Percentiles rank a stretch among this genome's conserved stretches.
These are phyloP conservation scores for Xylaria cubensis DNA, from an alignment of 495 filamentous ascomycete genomes.

Conservation along the genomic window DNA sequence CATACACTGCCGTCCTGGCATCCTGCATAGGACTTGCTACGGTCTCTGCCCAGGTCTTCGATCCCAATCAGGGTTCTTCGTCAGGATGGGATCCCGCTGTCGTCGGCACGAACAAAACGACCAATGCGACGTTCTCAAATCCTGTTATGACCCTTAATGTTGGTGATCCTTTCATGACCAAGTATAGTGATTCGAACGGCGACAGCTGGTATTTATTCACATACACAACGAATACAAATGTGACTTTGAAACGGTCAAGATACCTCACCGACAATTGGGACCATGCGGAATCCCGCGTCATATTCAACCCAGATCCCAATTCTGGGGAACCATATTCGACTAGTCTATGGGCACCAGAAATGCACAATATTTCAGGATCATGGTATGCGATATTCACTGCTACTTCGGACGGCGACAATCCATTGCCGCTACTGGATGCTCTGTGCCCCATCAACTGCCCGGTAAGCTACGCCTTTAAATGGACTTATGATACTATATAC, in stretches of 20 bases:
- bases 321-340: slow-evolving; percentile 50
- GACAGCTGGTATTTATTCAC: slow-evolving; percentile 46
- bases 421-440: slow-evolving; percentile 39
- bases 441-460: slow-evolving; percentile 47
- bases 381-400: slow-evolving; percentile 63
- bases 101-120: slow-evolving; percentile 42
- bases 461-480: slow-evolving; percentile 24
- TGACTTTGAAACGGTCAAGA: slow-evolving; percentile 43
- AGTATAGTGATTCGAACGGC: slow-evolving; percentile 34
- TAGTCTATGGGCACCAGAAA: slow-evolving; percentile 58
- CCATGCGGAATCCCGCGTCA: slow-evolving; percentile 46
- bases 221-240: slow-evolving; percentile 40
- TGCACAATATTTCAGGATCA: slow-evolving; percentile 50
- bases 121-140: slow-evolving; percentile 44
- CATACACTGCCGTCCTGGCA: slow-evolving; percentile 25
- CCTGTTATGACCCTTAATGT: slow-evolving; percentile 43
- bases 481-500: background rate
- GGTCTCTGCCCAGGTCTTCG: slow-evolving; percentile 37
- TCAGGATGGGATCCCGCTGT: slow-evolving; percentile 34
- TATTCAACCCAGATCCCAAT: slow-evolving; percentile 46
- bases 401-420: slow-evolving; percentile 46
- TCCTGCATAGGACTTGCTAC: slow-evolving; percentile 17
- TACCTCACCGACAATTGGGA: slow-evolving; percentile 53
- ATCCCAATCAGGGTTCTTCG: slow-evolving; percentile 35
- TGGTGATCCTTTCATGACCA: slow-evolving; percentile 39